phyloP scores from a whole-genome alignment of 139 green algal species.

The Dunaliella primolecta region DNA sequence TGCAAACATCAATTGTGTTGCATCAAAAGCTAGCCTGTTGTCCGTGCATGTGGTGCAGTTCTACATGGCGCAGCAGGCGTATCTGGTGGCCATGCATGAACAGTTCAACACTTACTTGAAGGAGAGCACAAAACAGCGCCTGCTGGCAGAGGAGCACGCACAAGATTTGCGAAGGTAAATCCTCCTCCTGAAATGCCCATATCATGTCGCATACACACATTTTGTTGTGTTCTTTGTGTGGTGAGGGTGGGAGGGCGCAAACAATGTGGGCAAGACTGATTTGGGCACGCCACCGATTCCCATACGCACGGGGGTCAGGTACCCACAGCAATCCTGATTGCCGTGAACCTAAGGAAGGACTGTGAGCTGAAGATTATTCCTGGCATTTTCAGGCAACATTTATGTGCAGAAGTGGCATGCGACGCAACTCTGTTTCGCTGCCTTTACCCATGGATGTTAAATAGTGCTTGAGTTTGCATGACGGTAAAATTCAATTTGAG shows the following conservation, averaged over 20 bases:
- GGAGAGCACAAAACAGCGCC: too few species aligned
- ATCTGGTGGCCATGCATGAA: background rate
- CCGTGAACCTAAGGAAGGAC: too few species aligned
- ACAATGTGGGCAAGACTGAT: too few species aligned
- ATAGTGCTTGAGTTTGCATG: background rate
- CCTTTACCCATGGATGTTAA: background rate
- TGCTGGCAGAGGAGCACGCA: too few species aligned
- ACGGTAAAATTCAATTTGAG: too few species aligned
- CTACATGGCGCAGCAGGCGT: background rate
- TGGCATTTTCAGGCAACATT: background rate
- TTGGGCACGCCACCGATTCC: too few species aligned
- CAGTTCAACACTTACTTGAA: background rate
- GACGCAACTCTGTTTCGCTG: background rate
- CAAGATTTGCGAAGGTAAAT: too few species aligned
- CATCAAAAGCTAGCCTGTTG: background rate
- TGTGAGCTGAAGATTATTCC: background rate
- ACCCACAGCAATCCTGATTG: too few species aligned
- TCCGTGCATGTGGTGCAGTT: background rate
- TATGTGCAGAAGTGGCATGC: background rate
- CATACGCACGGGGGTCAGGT: too few species aligned
- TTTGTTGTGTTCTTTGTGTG: too few species aligned
- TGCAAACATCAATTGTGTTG: background rate
- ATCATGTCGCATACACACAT: too few species aligned
- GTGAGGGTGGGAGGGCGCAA: too few species aligned
- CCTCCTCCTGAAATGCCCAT: background rate